A percentile compares a stretch with the other conserved stretches of the same genome.
Evolutionary conservation across 2,329 filamentous ascomycete genomes (phyloP).

Genomic region (Stagonosporopsis cucurbitacearum): DNA sequence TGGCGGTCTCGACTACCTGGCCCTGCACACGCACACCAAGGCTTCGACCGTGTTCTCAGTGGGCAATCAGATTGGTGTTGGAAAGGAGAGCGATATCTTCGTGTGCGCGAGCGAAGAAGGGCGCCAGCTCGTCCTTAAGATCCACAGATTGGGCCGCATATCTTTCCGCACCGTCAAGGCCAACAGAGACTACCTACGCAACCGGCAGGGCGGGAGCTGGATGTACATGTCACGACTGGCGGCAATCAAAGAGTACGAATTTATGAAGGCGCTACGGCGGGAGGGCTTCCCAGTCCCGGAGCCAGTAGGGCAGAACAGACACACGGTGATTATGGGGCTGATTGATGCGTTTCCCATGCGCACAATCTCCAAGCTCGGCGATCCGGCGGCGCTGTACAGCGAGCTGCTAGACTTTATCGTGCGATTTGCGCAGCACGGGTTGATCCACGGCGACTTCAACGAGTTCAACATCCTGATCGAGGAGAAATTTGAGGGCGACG

Average conservation of each 20-base stretch:
- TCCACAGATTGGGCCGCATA: constrained; percentile 92
- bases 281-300: constrained; percentile 90
- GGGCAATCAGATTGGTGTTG: constrained; percentile 91
- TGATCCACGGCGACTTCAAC: constrained; percentile 99
- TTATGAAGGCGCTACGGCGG: constrained; percentile 84
- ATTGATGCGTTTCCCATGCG: constrained; percentile 91
- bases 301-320: constrained; percentile 85
- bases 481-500: constrained; percentile 60
- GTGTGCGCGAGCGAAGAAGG: constrained; percentile 84
- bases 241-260: constrained; percentile 91
- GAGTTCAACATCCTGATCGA: constrained; percentile 98
- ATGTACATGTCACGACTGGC: constrained; percentile 97
- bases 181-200: constrained; percentile 92
- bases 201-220: constrained; percentile 83
- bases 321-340: constrained; percentile 95
- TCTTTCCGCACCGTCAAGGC: constrained; percentile 96
- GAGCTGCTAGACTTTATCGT: constrained; percentile 89
- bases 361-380: constrained; percentile 82
- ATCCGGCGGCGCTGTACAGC: constrained; percentile 86
- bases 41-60: constrained; percentile 85
- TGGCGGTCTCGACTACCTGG: constrained; percentile 96
- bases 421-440: constrained; percentile 78
- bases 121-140: constrained; percentile 85
- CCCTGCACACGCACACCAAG: constrained; percentile 85
- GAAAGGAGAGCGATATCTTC: constrained; percentile 97